Evolutionary conservation across 1,284 basidiomycete genomes (phyloP).

Genomic region (Mycosarcoma maydis): DNA sequence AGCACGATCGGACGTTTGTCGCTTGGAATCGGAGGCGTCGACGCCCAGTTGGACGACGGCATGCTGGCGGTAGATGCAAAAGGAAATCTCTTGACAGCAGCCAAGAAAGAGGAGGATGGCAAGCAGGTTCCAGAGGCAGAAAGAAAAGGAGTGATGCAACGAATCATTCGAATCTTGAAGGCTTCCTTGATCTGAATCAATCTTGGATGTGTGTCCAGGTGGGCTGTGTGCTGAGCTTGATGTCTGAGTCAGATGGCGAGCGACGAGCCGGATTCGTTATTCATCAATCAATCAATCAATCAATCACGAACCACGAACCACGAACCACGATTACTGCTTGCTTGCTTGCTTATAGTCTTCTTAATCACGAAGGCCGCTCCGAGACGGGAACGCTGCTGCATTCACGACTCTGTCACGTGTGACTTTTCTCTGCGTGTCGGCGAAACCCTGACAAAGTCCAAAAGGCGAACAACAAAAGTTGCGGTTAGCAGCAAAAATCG

Average conservation of each 20-base stretch:
- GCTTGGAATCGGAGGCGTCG: slow-evolving; percentile 31
- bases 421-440: neutral
- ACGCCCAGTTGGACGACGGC: slow-evolving; percentile 39
- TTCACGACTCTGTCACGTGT: neutral
- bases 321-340: too few species aligned
- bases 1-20: slow-evolving; percentile 74
- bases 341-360: too few species aligned
- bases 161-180: slow-evolving; percentile 4
- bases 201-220: too few species aligned
- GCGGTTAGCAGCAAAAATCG: too few species aligned
- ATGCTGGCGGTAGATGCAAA: slow-evolving; percentile 13
- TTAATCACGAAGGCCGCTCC: too few species aligned
- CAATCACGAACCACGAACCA: too few species aligned
- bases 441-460: neutral
- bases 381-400: neutral
- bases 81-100: neutral
- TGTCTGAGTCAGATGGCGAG: too few species aligned
- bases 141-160: slow-evolving; percentile 3
- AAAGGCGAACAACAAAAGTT: neutral
- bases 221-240: too few species aligned
- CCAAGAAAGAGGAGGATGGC: neutral
- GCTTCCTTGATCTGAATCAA: too few species aligned
- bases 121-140: slow-evolving; percentile 3
- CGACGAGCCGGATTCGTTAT: too few species aligned
- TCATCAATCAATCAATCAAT: too few species aligned